phyloP scores from a whole-genome alignment of 257 asterid species.

The Plectranthus barbatus region DNA sequence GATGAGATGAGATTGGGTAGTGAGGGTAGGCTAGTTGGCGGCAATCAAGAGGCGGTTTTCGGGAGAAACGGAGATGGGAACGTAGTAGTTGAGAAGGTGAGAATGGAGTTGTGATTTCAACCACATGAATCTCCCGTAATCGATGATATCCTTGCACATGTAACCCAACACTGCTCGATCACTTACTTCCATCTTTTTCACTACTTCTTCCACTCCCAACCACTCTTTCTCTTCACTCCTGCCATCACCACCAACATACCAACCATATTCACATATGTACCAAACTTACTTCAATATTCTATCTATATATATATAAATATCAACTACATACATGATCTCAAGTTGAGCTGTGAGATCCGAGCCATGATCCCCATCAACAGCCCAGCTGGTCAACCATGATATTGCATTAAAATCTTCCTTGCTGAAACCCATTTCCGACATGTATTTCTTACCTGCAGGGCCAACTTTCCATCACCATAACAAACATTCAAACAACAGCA shows the following conservation, averaged over 20 bases:
- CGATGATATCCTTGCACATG: slow-evolving; percentile 95
- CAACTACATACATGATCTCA: slow-evolving; percentile 27
- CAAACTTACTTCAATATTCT: not conserved
- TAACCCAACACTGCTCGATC: slow-evolving; percentile 72
- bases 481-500: too few relatives aligned
- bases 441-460: slow-evolving; percentile 57
- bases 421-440: slow-evolving; percentile 54
- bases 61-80: slow-evolving; percentile 62
- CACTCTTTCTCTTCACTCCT: slow-evolving; percentile 32
- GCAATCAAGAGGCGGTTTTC: slow-evolving; percentile 79
- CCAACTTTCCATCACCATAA: slow-evolving; percentile 1
- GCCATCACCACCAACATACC: too few relatives aligned
- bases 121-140: slow-evolving; percentile 72
- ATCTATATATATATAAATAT: not conserved
- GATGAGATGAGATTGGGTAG: too few relatives aligned
- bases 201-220: slow-evolving; percentile 45
- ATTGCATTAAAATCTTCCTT: slow-evolving; percentile 78
- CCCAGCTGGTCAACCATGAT: slow-evolving; percentile 99
- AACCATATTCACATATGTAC: too few relatives aligned
- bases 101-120: slow-evolving; percentile 45
- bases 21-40: too few relatives aligned
- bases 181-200: slow-evolving; percentile 46
- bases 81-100: slow-evolving; percentile 71
- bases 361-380: slow-evolving; percentile 88
- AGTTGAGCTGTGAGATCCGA: slow-evolving; percentile 36